Evolutionary conservation across 768 basidiomycete species (phyloP).

Genomic region (Lactifluus hygrophoroides): DNA sequence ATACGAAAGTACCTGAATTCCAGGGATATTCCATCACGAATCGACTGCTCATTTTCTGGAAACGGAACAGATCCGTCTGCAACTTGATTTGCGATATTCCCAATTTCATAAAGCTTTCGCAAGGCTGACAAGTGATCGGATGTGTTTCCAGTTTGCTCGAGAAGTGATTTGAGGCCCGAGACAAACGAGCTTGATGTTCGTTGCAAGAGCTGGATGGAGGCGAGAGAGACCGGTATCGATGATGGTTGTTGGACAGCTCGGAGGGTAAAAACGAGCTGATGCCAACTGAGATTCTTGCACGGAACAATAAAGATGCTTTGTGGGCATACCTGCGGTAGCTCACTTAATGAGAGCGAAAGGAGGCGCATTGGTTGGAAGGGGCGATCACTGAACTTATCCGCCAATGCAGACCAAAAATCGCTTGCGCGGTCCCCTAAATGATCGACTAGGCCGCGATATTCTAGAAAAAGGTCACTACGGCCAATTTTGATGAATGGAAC

Average conservation of each 20-base stretch:
- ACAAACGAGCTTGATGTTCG: slow-evolving; percentile 46
- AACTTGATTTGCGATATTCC: slow-evolving; percentile 50
- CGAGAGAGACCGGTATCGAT: slow-evolving; percentile 18
- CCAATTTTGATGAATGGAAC: background rate
- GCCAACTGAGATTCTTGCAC: background rate
- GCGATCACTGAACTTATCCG: background rate
- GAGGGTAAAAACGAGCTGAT: slow-evolving; percentile 21
- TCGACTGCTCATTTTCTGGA: slow-evolving; percentile 15
- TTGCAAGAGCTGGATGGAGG: slow-evolving; percentile 42
- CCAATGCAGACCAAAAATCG: slow-evolving; percentile 7
- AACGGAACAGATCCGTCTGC: slow-evolving; percentile 43
- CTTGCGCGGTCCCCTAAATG: slow-evolving; percentile 11
- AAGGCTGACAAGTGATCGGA: slow-evolving; percentile 46
- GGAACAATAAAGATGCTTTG: background rate
- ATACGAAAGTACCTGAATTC: slow-evolving; percentile 45
- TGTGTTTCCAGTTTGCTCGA: slow-evolving; percentile 48
- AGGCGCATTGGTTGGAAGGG: background rate
- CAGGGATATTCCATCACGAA: slow-evolving; percentile 33
- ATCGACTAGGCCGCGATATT: slow-evolving; percentile 13
- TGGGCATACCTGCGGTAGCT: slow-evolving; percentile 17
- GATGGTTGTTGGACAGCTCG: slow-evolving; percentile 19
- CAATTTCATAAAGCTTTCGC: slow-evolving; percentile 56
- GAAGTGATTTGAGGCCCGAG: slow-evolving; percentile 36
- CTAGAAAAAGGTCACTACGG: background rate
- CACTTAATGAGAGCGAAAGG: background rate